Evolutionary conservation across 2,329 filamentous ascomycete species (phyloP).

Genomic region (Colletotrichum plurivorum): DNA sequence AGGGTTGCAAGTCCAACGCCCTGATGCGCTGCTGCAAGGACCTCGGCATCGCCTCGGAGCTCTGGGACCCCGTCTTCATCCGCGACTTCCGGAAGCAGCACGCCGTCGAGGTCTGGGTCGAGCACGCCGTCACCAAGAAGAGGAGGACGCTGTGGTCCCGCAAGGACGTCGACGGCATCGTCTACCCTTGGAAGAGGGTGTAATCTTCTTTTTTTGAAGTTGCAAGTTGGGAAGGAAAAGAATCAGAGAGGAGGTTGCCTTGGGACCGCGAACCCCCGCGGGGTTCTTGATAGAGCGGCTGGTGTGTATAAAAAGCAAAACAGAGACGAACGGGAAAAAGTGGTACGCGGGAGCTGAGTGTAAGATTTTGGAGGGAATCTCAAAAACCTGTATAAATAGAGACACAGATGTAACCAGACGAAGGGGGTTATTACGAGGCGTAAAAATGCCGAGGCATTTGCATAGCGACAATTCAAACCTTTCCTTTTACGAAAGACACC

Average conservation of each 20-base stretch:
- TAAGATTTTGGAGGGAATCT: constrained; percentile 17
- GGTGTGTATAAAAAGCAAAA: no score
- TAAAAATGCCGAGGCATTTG: constrained; percentile 22
- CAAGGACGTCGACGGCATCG: constrained; percentile 80
- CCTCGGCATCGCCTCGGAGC: constrained; percentile 91
- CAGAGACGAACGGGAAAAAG: no score
- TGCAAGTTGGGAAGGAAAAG: not conserved
- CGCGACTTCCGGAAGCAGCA: constrained; percentile 82
- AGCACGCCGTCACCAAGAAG: constrained; percentile 90
- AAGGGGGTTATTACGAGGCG: not conserved
- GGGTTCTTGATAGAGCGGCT: no score
- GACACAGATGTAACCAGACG: not conserved
- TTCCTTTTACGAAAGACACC: not conserved
- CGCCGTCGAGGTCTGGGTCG: constrained; percentile 88
- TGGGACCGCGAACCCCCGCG: no score
- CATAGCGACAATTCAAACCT: constrained; percentile 13
- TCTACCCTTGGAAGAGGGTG: constrained; percentile 69
- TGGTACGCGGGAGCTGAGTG: not conserved
- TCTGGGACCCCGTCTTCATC: constrained; percentile 97
- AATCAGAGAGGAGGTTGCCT: not conserved
- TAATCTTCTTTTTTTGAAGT: not conserved
- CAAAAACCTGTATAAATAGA: constrained; percentile 19
- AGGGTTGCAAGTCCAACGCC: constrained; percentile 98
- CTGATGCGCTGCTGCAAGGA: constrained; percentile 99
- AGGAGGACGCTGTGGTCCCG: constrained; percentile 88